Evolutionary conservation across 1,139 yeast genomes (phyloP), one percentile per base, ranked within the genome.

Genomic region (Groenewaldozyma sp.): DNA sequence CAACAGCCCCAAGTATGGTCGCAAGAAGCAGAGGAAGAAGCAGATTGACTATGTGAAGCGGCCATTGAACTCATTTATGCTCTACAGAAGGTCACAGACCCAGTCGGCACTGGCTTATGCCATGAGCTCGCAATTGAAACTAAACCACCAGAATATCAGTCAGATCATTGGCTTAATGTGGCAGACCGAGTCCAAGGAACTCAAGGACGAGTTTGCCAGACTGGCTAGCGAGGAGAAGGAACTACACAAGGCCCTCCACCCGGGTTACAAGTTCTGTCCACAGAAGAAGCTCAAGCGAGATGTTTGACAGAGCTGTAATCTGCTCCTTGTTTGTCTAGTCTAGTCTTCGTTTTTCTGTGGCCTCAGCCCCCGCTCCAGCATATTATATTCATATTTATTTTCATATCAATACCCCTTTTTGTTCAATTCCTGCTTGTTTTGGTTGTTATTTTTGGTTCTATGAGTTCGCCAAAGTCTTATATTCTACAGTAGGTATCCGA

Each of bases 41-140:
- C 40, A 44, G 16, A 51, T 52, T n/a, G 51, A 53, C 41, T 51
- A 61, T 38, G 61, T 69, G 43, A 70, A 70, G 48, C 63, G 76
- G 26, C 75, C 75, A 1, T 56, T 70, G 42, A 71, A 71, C 54
- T 67, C 73, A 24, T 71, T 70, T 48, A 70, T 71, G 74, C 59
- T 71, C 13, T 71, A 71, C 48, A 60, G 74, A 44, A 58, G 66
- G 31, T 51, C 65, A 7, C 65, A 68, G 57, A 66, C 70, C 35
- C 69, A 64, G 45, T 61, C 64, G 6, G 66, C 69, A 18, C 55
- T 65, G 49, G 59, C 68, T 2, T 58, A 65, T 26, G 65, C 68
- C 7, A 54, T 64, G 24, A 55, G 64, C 28, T 59, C 63, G 26
- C 52, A 65, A 29, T 51, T 65, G 36, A 59, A 59, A 49, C 55